phyloP scores from a whole-genome alignment of 2,329 filamentous ascomycete species.

The Berkeleyomyces basicola region DNA sequence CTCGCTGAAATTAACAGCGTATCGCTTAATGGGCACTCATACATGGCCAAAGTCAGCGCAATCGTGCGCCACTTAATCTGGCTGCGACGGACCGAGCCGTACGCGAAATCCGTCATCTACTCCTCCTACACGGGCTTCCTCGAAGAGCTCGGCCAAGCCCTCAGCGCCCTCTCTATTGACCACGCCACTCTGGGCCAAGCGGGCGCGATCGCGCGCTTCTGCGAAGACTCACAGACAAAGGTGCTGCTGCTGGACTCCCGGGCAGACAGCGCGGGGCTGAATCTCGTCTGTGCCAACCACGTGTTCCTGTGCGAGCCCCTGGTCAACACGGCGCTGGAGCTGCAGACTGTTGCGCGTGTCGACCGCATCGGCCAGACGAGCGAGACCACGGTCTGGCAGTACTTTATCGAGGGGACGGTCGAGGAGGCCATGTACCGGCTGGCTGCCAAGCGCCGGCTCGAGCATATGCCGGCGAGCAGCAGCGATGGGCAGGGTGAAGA shows the following conservation, averaged over 20 bases:
- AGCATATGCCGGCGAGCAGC: slow-evolving; percentile 48
- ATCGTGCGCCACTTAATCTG: slow-evolving; percentile 67
- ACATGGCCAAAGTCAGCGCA: slow-evolving; percentile 81
- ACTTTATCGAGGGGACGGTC: slow-evolving; percentile 77
- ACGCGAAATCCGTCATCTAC: slow-evolving; percentile 85
- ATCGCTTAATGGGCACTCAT: slow-evolving; percentile 55
- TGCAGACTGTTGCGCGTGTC: slow-evolving; percentile 88
- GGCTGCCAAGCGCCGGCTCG: slow-evolving; percentile 60
- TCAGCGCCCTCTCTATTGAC: slow-evolving; percentile 55
- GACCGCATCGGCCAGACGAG: slow-evolving; percentile 84
- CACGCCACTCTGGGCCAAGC: slow-evolving; percentile 52
- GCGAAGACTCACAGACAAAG: slow-evolving; percentile 53
- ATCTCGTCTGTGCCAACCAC: slow-evolving; percentile 81
- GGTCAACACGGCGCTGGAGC: slow-evolving; percentile 80
- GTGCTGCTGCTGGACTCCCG: slow-evolving; percentile 83
- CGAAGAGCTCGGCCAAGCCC: slow-evolving; percentile 51
- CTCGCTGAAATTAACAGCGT: slow-evolving; percentile 70
- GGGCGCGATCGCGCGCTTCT: slow-evolving; percentile 60
- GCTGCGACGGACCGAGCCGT: slow-evolving; percentile 69
- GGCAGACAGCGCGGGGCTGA: slow-evolving; percentile 74
- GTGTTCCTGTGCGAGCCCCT: slow-evolving; percentile 91
- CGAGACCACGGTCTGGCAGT: slow-evolving; percentile 88
- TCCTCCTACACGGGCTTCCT: slow-evolving; percentile 63
- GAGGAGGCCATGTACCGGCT: slow-evolving; percentile 86
- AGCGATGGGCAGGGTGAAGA: slow-evolving; percentile 5